phyloP scores from a whole-genome alignment of 1,139 yeast species.

The Debaryomyces nepalensis region DNA sequence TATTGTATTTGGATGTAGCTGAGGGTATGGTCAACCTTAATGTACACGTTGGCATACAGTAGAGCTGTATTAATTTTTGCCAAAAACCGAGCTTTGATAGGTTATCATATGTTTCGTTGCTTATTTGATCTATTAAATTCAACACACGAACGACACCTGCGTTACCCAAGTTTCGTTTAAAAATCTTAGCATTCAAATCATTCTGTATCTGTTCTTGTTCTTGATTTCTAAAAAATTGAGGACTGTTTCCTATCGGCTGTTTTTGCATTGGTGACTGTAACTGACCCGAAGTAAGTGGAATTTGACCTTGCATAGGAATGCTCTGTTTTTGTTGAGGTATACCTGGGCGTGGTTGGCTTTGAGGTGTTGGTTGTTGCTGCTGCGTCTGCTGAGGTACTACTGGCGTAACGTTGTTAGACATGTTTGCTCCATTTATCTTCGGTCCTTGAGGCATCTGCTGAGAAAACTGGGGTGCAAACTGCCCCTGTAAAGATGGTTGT shows the following conservation, averaged over 20 bases:
- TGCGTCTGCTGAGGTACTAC: conserved; percentile 24
- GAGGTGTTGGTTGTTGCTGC: conserved; percentile 28
- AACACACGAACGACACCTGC: conserved; percentile 49
- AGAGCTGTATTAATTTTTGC: conserved; percentile 41
- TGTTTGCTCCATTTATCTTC: conserved; percentile 13
- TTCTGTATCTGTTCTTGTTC: conserved; percentile 34
- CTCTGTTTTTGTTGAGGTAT: conserved; percentile 13
- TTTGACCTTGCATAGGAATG: conserved; percentile 13
- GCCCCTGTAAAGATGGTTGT: conserved; percentile 23
- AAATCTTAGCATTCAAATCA: conserved; percentile 41
- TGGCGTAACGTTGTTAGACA: conserved; percentile 18
- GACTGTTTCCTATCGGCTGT: conserved; percentile 11
- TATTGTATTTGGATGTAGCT: conserved; percentile 3
- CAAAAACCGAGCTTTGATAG: conserved; percentile 41
- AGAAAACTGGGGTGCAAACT: conserved; percentile 17
- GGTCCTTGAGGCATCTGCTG: conserved; percentile 16
- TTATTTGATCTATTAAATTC: conserved; percentile 42
- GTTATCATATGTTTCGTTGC: conserved; percentile 37
- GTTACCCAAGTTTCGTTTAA: conserved; percentile 48
- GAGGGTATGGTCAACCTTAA: conserved; percentile 33
- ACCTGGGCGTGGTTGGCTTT: conserved; percentile 24
- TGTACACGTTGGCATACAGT: conserved; percentile 39
- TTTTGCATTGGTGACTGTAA: conserved; percentile 14
- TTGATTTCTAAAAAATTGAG: conserved; percentile 7
- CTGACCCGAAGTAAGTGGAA: conserved; percentile 12